These are phyloP conservation scores for Thielaviopsis musarum DNA, from an alignment of 2,329 filamentous ascomycete species.

Conservation along the genomic window DNA sequence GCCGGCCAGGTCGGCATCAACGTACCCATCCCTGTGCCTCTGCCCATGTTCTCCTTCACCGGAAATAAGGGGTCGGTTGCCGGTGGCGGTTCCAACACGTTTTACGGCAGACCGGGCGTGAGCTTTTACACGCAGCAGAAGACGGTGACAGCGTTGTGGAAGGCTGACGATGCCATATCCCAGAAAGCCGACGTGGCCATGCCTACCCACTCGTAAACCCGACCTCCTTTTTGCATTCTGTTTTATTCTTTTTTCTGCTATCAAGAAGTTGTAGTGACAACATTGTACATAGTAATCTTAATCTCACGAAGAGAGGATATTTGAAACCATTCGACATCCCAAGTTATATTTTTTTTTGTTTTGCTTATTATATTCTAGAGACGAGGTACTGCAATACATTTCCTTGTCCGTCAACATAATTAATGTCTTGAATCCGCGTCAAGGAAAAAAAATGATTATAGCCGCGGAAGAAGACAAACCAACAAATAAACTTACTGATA, in stretches of 20 bases:
- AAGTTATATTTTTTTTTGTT: background rate
- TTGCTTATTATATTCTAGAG: background rate
- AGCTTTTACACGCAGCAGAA: constrained; percentile 95
- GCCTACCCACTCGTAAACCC: constrained; percentile 34
- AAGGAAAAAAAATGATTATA: no score
- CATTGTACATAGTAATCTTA: background rate
- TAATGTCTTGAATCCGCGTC: background rate
- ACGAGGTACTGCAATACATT: background rate
- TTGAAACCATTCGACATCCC: background rate
- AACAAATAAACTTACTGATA: background rate
- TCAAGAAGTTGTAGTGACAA: background rate
- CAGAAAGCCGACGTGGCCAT: constrained; percentile 79
- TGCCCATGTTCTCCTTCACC: constrained; percentile 58
- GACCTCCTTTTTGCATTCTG: background rate
- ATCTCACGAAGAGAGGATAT: background rate
- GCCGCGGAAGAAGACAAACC: no score
- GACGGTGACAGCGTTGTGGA: constrained; percentile 89
- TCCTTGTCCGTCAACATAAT: background rate
- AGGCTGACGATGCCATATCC: constrained; percentile 38
- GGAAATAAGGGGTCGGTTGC: constrained; percentile 82
- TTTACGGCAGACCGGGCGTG: constrained; percentile 85
- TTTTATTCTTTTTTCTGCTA: background rate
- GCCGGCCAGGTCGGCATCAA: constrained; percentile 79
- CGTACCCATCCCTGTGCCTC: constrained; percentile 57
- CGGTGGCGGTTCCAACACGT: constrained; percentile 80